Percentiles rank a stretch among this genome's conserved stretches.
Evolutionary conservation across 2,329 filamentous ascomycete genomes (phyloP).

Genomic region (Didymella lethalis): DNA sequence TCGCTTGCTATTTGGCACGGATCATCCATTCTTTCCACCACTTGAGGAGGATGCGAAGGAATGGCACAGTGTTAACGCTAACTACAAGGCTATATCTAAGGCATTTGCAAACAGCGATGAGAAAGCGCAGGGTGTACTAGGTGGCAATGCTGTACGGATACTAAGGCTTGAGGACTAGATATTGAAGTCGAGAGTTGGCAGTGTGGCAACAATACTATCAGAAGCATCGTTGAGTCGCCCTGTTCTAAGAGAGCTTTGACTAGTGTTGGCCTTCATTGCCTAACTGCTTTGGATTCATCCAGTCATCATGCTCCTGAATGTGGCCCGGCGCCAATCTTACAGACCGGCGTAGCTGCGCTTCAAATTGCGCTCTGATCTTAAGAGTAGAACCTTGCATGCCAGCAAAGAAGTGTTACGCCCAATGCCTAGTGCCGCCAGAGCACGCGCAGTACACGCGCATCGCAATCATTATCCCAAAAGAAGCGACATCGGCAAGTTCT

Average conservation of each 20-base stretch:
- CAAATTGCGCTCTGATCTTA: no score
- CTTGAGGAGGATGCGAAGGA: constrained; percentile 68
- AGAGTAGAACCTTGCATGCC: no score
- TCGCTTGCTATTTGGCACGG: constrained; percentile 79
- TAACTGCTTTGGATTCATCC: no score
- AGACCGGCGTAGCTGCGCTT: no score
- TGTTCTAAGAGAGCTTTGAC: not conserved
- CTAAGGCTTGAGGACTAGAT: constrained; percentile 47
- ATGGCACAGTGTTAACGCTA: constrained; percentile 74
- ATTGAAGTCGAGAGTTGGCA: not conserved
- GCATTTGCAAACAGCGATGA: constrained; percentile 58
- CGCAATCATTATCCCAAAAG: not conserved
- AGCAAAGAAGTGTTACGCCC: not conserved
- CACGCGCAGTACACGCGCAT: no score
- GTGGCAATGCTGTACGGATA: constrained; percentile 65
- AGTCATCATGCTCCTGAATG: no score
- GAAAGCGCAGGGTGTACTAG: constrained; percentile 64
- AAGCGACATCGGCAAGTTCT: not conserved
- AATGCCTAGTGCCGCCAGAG: not conserved
- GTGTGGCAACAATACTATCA: not conserved
- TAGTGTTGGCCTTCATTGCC: not conserved
- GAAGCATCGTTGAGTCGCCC: not conserved
- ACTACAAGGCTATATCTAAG: constrained; percentile 63
- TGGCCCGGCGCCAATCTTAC: no score
- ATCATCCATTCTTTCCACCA: constrained; percentile 87